Conservation (phyloP, 805 yeast species). For the Saccharomycopsis fermentans region DNA sequence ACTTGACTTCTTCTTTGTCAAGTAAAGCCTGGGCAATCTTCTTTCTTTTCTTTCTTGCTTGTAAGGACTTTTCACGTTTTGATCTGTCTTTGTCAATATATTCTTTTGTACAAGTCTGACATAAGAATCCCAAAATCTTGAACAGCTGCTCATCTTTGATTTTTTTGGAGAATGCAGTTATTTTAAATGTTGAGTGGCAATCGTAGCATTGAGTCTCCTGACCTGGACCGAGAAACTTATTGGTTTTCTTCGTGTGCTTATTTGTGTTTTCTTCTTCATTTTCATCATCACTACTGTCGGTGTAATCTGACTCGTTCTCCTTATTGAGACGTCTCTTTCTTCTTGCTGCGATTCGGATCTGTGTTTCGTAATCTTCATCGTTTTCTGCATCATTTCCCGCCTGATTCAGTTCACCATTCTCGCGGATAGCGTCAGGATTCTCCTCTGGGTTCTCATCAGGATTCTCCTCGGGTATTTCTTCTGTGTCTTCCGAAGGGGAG, state of each 20-base stretch:
- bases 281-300: constrained; percentile 28
- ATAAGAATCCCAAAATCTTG: constrained; percentile 51
- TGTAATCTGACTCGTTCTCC: constrained; percentile 23
- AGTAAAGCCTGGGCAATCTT: constrained; percentile 76
- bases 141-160: constrained; percentile 27
- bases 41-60: constrained; percentile 65
- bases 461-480: constrained; percentile 5
- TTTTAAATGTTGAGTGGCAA: constrained; percentile 26
- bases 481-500: constrained; percentile 23
- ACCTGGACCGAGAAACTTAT: constrained; percentile 48
- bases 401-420: constrained; percentile 20
- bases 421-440: constrained; percentile 1
- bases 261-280: constrained; percentile 27
- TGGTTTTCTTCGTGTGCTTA: constrained; percentile 36
- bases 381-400: constrained; percentile 9
- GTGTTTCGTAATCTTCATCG: constrained; percentile 21
- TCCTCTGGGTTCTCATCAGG: constrained; percentile 7
- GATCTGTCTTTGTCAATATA: constrained; percentile 33
- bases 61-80: constrained; percentile 42
- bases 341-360: constrained; percentile 32
- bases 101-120: constrained; percentile 47
- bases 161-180: constrained; percentile 14
- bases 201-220: constrained; percentile 59
- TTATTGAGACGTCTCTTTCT: constrained; percentile 32
- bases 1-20: constrained; percentile 50